These are phyloP conservation scores for Dictyostelium firmibasis DNA, from an alignment of 78 protist genomes.

Conservation along the genomic window DNA sequence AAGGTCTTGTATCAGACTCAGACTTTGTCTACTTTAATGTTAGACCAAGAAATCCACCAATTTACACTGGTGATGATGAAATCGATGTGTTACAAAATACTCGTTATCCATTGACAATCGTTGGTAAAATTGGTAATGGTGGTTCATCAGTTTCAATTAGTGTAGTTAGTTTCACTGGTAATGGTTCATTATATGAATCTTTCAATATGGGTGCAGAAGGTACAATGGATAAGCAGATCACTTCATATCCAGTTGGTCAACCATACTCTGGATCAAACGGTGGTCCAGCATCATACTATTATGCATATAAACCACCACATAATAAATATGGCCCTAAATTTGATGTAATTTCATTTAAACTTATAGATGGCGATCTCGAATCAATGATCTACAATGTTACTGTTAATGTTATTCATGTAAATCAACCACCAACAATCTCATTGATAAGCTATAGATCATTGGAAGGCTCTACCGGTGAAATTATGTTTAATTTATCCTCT, in stretches of 20 bases:
- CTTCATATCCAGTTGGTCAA: background rate
- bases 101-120: background rate
- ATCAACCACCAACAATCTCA: background rate
- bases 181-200: background rate
- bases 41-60: conserved; percentile 10
- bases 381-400: background rate
- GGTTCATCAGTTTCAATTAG: background rate
- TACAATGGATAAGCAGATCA: background rate
- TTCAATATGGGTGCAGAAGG: background rate
- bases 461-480: background rate
- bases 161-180: background rate
- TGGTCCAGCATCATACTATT: background rate
- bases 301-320: conserved; percentile 29
- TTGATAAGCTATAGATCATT: background rate
- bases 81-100: background rate
- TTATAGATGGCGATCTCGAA: background rate
- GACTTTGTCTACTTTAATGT: background rate
- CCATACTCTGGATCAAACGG: no score
- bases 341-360: background rate
- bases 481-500: background rate
- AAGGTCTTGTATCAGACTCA: background rate
- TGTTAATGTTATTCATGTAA: background rate
- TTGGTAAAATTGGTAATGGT: conserved; percentile 9
- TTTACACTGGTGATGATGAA: background rate
- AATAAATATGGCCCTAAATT: background rate